phyloP scores from a whole-genome alignment of 305 asterid genomes.

The Fraxinus nigra region DNA sequence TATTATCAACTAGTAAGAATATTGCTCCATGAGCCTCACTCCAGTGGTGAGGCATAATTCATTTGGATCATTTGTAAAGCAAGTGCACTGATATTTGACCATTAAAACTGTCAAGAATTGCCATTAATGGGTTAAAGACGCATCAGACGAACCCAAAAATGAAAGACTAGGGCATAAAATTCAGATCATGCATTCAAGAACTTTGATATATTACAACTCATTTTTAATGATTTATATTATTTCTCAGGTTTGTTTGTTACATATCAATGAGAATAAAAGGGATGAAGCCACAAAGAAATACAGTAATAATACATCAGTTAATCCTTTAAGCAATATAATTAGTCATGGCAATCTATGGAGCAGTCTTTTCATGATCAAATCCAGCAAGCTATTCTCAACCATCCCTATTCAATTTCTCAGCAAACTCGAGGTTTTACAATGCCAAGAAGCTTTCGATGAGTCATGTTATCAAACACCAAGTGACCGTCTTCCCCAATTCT shows the following conservation, averaged over 20 bases:
- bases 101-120: background rate
- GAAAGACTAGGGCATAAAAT: background rate
- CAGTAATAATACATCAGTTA: slow-evolving; percentile 14
- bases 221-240: background rate
- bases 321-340: slow-evolving; percentile 33
- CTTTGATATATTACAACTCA: background rate
- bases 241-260: background rate
- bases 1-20: no score
- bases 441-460: slow-evolving; percentile 21
- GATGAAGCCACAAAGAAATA: background rate
- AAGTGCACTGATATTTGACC: background rate
- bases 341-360: slow-evolving; percentile 41
- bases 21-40: no score
- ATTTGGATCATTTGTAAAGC: no score
- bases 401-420: slow-evolving; percentile 30
- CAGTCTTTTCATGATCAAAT: slow-evolving; percentile 30
- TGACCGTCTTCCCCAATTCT: slow-evolving; percentile 48
- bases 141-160: background rate
- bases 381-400: slow-evolving; percentile 31
- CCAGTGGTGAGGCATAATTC: no score
- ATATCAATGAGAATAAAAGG: background rate
- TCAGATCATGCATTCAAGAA: background rate
- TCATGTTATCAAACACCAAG: slow-evolving; percentile 26
- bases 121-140: background rate
- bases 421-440: slow-evolving; percentile 23